A percentile compares a stretch with the other conserved stretches of the same genome.
phyloP scores from a whole-genome alignment of 331 rosid genomes.

The Cydonia oblonga region DNA sequence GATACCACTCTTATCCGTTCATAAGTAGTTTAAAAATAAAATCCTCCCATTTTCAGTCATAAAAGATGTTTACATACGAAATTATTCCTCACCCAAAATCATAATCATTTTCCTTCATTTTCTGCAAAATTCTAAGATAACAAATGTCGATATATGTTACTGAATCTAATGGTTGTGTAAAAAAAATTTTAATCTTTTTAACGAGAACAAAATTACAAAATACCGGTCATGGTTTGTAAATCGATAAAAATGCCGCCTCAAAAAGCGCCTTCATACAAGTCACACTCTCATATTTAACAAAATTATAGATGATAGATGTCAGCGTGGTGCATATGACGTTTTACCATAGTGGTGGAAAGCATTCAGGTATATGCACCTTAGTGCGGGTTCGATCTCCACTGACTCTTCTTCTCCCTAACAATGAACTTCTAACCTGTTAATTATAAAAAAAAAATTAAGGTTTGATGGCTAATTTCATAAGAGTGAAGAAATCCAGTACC shows the following conservation, averaged over 20 bases:
- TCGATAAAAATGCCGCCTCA: neutral
- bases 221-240: accelerated
- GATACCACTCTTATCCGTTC: no score
- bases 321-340: neutral
- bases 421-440: no score
- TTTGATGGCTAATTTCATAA: neutral
- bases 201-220: neutral
- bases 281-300: neutral
- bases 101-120: no score
- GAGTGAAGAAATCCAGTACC: neutral
- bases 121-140: no score
- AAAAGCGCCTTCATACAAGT: neutral
- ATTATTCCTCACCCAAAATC: neutral
- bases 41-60: no score
- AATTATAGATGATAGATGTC: neutral
- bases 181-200: neutral
- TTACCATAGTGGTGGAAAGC: accelerated
- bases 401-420: no score
- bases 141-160: accelerated
- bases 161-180: no score
- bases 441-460: no score
- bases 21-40: neutral
- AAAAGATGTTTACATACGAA: no score
- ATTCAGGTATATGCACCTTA: no score
- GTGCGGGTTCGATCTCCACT: no score